These are phyloP conservation scores for Myxozyma neglecta DNA, from an alignment of 805 yeast genomes.

Conservation along the genomic window DNA sequence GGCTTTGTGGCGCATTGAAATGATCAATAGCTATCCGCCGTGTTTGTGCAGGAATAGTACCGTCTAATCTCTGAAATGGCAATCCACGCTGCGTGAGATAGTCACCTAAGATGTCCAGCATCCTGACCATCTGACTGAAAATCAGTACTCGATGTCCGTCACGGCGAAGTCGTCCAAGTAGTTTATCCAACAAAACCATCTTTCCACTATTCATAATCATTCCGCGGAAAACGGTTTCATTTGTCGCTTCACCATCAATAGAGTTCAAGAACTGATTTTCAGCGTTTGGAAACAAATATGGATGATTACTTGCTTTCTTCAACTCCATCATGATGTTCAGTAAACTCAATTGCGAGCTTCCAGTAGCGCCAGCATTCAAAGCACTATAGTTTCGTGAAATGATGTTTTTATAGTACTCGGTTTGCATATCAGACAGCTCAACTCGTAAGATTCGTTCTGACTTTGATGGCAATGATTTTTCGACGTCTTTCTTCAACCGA, in stretches of 20 bases:
- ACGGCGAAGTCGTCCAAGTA: constrained; percentile 75
- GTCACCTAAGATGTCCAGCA: constrained; percentile 92
- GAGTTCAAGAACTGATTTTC: constrained; percentile 66
- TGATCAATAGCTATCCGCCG: constrained; percentile 95
- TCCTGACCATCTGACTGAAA: constrained; percentile 96
- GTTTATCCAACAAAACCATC: constrained; percentile 92
- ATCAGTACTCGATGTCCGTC: constrained; percentile 97
- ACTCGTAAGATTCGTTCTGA: constrained; percentile 94
- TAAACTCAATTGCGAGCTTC: constrained; percentile 76
- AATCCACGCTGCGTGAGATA: constrained; percentile 83
- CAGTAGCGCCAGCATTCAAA: constrained; percentile 76
- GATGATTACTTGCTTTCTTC: constrained; percentile 96
- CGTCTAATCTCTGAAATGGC: constrained; percentile 90
- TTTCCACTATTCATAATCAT: constrained; percentile 97
- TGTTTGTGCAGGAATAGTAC: constrained; percentile 92
- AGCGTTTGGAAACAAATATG: constrained; percentile 90
- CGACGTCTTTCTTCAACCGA: constrained; percentile 94
- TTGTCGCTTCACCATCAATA: constrained; percentile 51
- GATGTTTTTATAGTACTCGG: constrained; percentile 91
- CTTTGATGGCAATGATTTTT: constrained; percentile 92
- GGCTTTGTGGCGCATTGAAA: constrained; percentile 89
- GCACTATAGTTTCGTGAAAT: constrained; percentile 91
- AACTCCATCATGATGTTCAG: constrained; percentile 92
- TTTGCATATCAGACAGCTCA: constrained; percentile 91
- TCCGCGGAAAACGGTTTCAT: constrained; percentile 68